phyloP scores from a whole-genome alignment of 1,284 basidiomycete genomes.

The Naganishia sp. region DNA sequence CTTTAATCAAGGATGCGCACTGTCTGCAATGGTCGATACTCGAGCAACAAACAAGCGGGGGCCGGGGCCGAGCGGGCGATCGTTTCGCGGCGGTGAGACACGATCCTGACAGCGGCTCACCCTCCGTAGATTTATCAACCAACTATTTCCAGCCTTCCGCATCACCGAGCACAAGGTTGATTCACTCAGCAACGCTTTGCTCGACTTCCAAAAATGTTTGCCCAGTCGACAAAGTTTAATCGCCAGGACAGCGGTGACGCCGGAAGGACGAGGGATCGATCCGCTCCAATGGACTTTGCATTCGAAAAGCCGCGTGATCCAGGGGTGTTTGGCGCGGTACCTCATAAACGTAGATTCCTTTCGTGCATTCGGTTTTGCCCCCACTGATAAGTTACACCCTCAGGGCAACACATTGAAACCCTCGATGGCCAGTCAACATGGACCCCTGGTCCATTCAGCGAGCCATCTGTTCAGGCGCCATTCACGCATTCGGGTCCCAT shows the following conservation, averaged over 20 bases:
- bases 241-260: constrained; percentile 2
- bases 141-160: background rate
- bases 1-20: too few species aligned
- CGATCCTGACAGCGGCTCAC: too few species aligned
- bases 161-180: background rate
- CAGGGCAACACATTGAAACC: constrained; percentile 32
- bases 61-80: background rate
- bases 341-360: constrained; percentile 23
- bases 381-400: background rate
- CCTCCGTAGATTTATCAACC: constrained; percentile 11
- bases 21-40: too few species aligned
- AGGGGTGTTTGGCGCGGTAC: constrained; percentile 23
- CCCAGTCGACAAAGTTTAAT: constrained; percentile 19
- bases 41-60: background rate
- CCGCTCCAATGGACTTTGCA: constrained; percentile 30
- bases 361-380: background rate
- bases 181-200: background rate
- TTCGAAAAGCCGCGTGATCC: constrained; percentile 31
- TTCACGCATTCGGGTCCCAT: constrained; percentile 18
- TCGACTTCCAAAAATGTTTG: background rate
- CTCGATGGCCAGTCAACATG: constrained; percentile 31
- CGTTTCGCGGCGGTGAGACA: too few species aligned
- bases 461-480: background rate
- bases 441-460: constrained; percentile 21
- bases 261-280: constrained; percentile 9